A percentile compares a stretch with the other conserved stretches of the same genome.
Evolutionary conservation across 225 moss, liverwort and hornwort species (phyloP).

Genomic region (Pseudisothecium myosuroides): DNA sequence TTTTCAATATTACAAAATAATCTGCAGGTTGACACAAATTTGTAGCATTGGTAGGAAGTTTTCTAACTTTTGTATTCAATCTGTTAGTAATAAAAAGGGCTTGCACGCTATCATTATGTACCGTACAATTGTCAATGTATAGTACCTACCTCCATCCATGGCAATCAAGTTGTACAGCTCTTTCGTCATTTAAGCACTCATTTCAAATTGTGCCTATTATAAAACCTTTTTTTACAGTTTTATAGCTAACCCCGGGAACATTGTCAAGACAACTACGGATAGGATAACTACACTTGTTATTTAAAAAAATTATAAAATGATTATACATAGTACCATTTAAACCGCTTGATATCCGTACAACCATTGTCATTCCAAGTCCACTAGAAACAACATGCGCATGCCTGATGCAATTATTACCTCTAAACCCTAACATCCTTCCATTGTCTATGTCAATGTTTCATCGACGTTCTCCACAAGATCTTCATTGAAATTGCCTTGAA

Average conservation of each 20-base stretch:
- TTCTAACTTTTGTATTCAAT: too few relatives aligned
- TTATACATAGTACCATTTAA: neutral
- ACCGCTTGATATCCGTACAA: accelerated
- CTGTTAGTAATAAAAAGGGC: too few relatives aligned
- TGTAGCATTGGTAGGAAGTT: too few relatives aligned
- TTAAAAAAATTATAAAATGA: neutral
- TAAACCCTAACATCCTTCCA: neutral
- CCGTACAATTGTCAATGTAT: neutral
- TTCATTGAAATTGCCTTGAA: too few relatives aligned
- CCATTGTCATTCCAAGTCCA: neutral
- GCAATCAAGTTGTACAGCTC: neutral
- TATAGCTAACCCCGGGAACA: neutral
- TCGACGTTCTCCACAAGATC: too few relatives aligned
- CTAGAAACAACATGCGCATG: neutral
- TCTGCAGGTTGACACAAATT: too few relatives aligned
- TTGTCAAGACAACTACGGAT: accelerated
- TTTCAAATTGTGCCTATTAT: neutral
- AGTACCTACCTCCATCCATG: accelerated
- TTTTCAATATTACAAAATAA: too few relatives aligned
- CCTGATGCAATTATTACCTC: neutral
- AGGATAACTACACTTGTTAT: neutral
- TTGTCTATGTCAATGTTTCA: too few relatives aligned
- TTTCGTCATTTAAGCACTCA: neutral
- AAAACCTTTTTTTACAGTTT: neutral
- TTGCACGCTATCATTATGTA: neutral